Percentiles rank a stretch among this genome's conserved stretches.
These are phyloP conservation scores for Furcasterigmium sp. DNA, from an alignment of 2,329 filamentous ascomycete species.

Conservation along the genomic window DNA sequence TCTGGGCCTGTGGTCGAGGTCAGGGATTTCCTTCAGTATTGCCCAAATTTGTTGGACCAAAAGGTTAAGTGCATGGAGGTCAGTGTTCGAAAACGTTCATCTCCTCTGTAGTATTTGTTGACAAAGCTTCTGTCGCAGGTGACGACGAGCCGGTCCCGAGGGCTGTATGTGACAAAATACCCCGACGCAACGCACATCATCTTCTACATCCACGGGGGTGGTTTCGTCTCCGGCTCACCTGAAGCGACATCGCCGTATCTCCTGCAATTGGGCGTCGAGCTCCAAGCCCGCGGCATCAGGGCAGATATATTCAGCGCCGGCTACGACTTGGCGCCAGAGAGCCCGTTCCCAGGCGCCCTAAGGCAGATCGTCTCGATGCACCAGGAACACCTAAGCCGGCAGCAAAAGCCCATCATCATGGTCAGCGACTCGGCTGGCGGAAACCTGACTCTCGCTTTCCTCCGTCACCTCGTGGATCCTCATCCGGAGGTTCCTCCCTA, in stretches of 20 bases:
- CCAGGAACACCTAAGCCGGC: neutral
- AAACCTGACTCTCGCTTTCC: conserved; percentile 24
- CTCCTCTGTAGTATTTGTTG: neutral
- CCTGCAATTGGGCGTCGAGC: neutral
- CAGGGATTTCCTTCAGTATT: neutral
- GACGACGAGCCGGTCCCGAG: neutral
- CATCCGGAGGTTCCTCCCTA: conserved; percentile 9
- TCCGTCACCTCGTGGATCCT: conserved; percentile 26
- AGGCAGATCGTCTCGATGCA: neutral
- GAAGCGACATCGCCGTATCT: neutral
- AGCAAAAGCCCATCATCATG: neutral
- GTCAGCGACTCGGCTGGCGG: conserved; percentile 27
- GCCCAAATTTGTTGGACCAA: neutral
- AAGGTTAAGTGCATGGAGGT: neutral
- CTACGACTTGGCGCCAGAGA: neutral
- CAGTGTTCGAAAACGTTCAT: neutral
- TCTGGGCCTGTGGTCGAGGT: neutral
- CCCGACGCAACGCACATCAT: neutral
- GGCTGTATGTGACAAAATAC: neutral
- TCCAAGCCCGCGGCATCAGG: neutral
- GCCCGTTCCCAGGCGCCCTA: neutral
- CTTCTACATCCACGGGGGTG: neutral
- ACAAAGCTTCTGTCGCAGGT: neutral
- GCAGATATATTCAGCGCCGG: neutral
- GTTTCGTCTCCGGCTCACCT: neutral